Evolutionary conservation across 2,329 filamentous ascomycete species (phyloP).

Genomic region (Dactylellina leptospora): DNA sequence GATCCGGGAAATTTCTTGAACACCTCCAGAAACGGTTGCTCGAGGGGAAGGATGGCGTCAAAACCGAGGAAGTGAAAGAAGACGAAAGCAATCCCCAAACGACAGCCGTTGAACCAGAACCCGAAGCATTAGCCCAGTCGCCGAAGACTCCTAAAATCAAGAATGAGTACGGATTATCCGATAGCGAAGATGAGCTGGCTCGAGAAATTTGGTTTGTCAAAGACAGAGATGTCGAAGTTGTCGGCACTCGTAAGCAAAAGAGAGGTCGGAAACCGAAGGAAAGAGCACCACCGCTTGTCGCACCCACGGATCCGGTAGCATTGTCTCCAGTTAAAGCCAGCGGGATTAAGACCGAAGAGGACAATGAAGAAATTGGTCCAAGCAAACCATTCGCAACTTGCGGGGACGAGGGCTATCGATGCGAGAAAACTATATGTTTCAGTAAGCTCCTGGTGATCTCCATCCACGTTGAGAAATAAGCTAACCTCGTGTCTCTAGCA

Average conservation of each 20-base stretch:
- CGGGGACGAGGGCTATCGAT: conserved; percentile 44
- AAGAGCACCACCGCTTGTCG: conserved; percentile 24
- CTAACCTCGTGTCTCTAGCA: conserved; percentile 24
- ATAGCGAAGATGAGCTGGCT: conserved; percentile 41
- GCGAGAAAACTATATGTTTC: conserved; percentile 50
- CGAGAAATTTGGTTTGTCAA: conserved; percentile 27
- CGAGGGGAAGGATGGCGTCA: conserved; percentile 10
- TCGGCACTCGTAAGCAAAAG: conserved; percentile 20
- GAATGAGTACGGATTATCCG: conserved; percentile 28
- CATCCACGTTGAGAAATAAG: background rate
- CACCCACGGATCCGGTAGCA: background rate
- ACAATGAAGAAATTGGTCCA: background rate
- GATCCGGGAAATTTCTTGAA: conserved; percentile 41
- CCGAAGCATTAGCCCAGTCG: background rate
- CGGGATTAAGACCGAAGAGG: conserved; percentile 9
- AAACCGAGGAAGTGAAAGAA: conserved; percentile 5
- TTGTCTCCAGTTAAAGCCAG: background rate
- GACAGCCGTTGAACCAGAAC: background rate
- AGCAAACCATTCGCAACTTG: conserved; percentile 17
- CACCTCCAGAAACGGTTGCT: conserved; percentile 21
- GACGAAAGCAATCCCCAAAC: background rate
- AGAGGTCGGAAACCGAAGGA: conserved; percentile 20
- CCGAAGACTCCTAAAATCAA: conserved; percentile 16
- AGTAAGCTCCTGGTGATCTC: conserved; percentile 27
- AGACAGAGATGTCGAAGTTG: conserved; percentile 11